Conservation (phyloP, 345 rosid species). For the Mangifera indica region DNA sequence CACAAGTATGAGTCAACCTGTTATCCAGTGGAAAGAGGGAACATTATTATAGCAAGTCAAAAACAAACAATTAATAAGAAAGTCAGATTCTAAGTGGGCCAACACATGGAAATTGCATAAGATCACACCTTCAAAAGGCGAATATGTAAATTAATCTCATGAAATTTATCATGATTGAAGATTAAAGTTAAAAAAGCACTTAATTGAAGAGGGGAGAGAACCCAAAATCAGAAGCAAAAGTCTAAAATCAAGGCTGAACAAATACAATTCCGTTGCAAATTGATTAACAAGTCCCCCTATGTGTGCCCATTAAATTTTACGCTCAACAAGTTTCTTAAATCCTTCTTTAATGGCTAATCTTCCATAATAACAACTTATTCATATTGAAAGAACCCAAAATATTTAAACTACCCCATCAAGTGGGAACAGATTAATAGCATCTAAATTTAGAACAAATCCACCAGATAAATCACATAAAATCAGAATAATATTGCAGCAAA, state of each 20-base stretch:
- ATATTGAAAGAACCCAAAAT: background rate
- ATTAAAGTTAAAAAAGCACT: constrained; percentile 1
- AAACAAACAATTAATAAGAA: background rate
- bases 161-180: background rate
- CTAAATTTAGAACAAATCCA: constrained; percentile 15
- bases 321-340: constrained; percentile 2
- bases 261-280: background rate
- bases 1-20: background rate
- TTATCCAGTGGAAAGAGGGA: background rate
- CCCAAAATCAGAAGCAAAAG: background rate
- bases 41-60: background rate
- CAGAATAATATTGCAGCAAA: constrained; percentile 2
- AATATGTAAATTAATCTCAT: background rate
- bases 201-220: background rate
- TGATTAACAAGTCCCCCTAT: background rate
- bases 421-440: constrained; percentile 1
- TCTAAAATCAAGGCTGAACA: background rate
- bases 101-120: background rate
- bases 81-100: background rate
- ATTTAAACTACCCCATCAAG: background rate
- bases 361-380: background rate
- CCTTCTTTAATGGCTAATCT: background rate
- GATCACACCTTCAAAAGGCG: background rate
- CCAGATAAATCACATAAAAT: constrained; percentile 27
- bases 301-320: background rate